Percentiles rank a stretch among this genome's conserved stretches.
Evolutionary conservation across 805 yeast genomes (phyloP).

Genomic region (Naumovozyma dairenensis): DNA sequence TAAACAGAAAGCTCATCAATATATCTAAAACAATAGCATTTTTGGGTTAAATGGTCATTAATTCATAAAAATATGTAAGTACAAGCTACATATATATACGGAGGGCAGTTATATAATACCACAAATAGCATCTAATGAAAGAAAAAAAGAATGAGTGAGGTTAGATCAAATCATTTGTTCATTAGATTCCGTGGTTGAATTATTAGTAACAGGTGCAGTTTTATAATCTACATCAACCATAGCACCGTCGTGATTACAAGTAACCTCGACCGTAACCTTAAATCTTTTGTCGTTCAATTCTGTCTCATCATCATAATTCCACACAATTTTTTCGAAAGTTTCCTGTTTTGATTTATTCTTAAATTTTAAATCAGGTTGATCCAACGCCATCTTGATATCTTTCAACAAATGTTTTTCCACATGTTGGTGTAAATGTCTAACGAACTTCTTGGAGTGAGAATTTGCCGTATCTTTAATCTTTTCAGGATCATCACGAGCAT

Average conservation of each 20-base stretch:
- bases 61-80: no score
- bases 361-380: conserved; percentile 41
- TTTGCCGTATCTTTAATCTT: conserved; percentile 66
- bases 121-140: no score
- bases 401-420: conserved; percentile 59
- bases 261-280: conserved; percentile 53
- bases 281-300: conserved; percentile 55
- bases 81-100: no score
- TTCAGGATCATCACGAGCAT: conserved; percentile 60
- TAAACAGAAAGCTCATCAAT: no score
- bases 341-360: conserved; percentile 41
- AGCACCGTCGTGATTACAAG: conserved; percentile 59
- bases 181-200: no score
- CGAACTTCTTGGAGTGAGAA: conserved; percentile 61
- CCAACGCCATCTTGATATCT: conserved; percentile 54
- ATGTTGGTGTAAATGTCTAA: conserved; percentile 69
- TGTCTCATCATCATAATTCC: conserved; percentile 55
- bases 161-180: no score
- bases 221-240: conserved; percentile 55
- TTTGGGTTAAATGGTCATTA: no score
- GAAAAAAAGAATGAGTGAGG: no score
- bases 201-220: conserved; percentile 41
- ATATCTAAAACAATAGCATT: no score
- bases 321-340: conserved; percentile 41
- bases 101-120: no score